phyloP scores from a whole-genome alignment of 768 basidiomycete genomes.

The Mycena maculata region DNA sequence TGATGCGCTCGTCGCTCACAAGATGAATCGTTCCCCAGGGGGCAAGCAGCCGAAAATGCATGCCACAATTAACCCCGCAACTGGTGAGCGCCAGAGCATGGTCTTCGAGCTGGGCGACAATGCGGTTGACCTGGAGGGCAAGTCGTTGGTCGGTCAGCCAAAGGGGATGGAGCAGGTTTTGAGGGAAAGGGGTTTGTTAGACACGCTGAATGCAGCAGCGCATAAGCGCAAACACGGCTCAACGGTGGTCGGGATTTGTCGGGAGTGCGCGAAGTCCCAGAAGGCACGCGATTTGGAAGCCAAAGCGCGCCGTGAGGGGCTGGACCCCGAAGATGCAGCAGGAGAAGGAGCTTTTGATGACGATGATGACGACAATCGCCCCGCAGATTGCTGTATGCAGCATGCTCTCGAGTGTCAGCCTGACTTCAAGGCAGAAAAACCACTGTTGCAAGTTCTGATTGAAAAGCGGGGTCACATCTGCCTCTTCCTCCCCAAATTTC shows the following conservation, averaged over 20 bases:
- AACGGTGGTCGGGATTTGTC: conserved; percentile 32
- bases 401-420: conserved; percentile 33
- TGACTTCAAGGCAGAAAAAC: conserved; percentile 38
- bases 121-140: conserved; percentile 24
- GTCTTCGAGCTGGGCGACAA: conserved; percentile 24
- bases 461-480: conserved; percentile 39
- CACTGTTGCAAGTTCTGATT: conserved; percentile 34
- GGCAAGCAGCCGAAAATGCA: conserved; percentile 39
- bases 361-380: conserved; percentile 23
- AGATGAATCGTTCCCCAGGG: conserved; percentile 41
- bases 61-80: conserved; percentile 33
- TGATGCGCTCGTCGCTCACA: conserved; percentile 41
- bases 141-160: conserved; percentile 25
- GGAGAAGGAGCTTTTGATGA: conserved; percentile 18
- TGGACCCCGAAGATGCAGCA: conserved; percentile 23
- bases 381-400: conserved; percentile 37
- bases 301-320: conserved; percentile 22
- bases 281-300: conserved; percentile 32
- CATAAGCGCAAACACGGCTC: conserved; percentile 2
- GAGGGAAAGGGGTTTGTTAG: conserved; percentile 28
- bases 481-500: conserved; percentile 30
- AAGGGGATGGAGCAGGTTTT: conserved; percentile 39
- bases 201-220: conserved; percentile 7
- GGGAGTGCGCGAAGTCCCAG: conserved; percentile 32
- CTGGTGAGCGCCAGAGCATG: conserved; percentile 31